These are phyloP conservation scores for Lojkania enalia DNA, from an alignment of 2,329 filamentous ascomycete genomes.

Conservation along the genomic window DNA sequence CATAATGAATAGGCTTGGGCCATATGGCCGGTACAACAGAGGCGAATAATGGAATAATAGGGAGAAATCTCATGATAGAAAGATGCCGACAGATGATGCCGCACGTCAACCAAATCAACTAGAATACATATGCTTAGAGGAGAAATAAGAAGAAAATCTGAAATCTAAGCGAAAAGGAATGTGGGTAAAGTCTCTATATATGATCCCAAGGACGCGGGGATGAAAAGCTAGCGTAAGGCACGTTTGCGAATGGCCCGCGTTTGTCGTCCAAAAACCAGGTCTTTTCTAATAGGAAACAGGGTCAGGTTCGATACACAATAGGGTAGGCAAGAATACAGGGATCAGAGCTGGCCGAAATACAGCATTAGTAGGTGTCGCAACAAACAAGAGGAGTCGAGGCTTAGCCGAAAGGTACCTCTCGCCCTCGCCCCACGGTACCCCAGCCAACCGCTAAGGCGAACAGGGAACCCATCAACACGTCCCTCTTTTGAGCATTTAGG, in stretches of 20 bases:
- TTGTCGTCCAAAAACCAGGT: background rate
- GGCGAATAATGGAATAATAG: conserved; percentile 21
- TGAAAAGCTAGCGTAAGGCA: conserved; percentile 6
- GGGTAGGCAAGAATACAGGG: background rate
- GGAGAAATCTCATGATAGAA: conserved; percentile 28
- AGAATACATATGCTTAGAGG: background rate
- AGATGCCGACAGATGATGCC: conserved; percentile 1
- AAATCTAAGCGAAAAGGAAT: background rate
- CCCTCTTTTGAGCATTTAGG: too few relatives aligned
- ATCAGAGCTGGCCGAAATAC: conserved; percentile 1
- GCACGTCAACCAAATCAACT: background rate
- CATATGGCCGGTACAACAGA: conserved; percentile 45
- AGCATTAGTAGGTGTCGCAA: background rate
- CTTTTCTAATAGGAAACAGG: background rate
- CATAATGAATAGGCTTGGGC: conserved; percentile 46
- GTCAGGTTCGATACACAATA: background rate
- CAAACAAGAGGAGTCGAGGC: background rate
- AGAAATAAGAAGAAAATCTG: background rate
- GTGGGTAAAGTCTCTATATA: conserved; percentile 1
- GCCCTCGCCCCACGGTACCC: too few relatives aligned
- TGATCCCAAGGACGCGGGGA: conserved; percentile 6
- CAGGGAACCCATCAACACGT: too few relatives aligned
- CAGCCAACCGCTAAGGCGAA: too few relatives aligned
- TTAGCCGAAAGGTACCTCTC: conserved; percentile 8
- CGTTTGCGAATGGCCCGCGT: background rate